Evolutionary conservation across 2,329 filamentous ascomycete genomes (phyloP), one percentile per base, ranked within the genome.

Genomic region (Neofusicoccum sp.): DNA sequence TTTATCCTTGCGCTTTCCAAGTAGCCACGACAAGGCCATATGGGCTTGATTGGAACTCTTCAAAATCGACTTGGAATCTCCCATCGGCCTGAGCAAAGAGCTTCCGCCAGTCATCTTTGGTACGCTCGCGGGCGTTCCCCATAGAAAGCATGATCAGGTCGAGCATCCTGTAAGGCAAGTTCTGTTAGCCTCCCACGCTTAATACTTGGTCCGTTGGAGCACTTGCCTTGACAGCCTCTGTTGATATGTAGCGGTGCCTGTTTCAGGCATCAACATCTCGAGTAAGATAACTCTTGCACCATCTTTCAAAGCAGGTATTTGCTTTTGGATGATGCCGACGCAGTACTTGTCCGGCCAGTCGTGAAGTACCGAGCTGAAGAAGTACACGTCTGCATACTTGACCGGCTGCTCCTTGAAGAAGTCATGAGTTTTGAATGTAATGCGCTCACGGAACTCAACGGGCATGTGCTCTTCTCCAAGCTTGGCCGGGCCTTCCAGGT

Each of bases 301-400:
- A 33, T 58, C 40, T 28, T 58, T 58, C 34, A 86, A 71, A 34
- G 83, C 79, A 1, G 84, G 69, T 8, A 72, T 64, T 5, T 76
- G 65, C 0, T 64, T 65, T 16, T 66, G 64, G 30, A 76, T 61
- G 38, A 76, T 73, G 34, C 67, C 61, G 6, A 73, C 40, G 51
- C 64, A 69, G 60, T 75, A 71, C 57, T 78, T 77, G n/a, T 84
- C 84, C 0, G 83, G 80, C 74, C 84, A 85, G 72, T 87, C 85
- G 68, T 88, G 84, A 6, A 88, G 71, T 63, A 87, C 85, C 78
- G 80, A 82, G 53, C 83, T 81, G 70, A 86, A 80, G 65, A 82
- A 78, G 70, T 85, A 86, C 3, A 84, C 79, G 65, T 86, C 84
- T 79, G 82, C 85, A 28, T 53, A 61, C 51, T 79, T 74, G 14